Conservation (phyloP, 495 filamentous ascomycete genomes). For the Thozetella sp. region DNA sequence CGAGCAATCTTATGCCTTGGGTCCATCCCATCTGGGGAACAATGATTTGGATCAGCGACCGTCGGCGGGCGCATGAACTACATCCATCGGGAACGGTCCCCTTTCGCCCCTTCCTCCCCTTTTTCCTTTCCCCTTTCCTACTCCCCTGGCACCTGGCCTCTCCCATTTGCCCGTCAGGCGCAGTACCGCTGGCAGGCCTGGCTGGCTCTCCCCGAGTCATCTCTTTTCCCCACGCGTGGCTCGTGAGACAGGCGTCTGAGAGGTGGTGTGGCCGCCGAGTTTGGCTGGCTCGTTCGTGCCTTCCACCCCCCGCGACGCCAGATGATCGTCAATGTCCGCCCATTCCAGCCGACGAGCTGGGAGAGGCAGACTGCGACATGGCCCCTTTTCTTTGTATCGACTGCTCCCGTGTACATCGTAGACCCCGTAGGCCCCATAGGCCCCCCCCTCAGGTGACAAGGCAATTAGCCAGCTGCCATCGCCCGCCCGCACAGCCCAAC, state of each 20-base stretch:
- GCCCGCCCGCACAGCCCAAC: no score
- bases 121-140: conserved; percentile 17
- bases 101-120: not conserved
- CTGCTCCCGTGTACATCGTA: no score
- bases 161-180: conserved; percentile 30
- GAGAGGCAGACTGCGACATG: not conserved
- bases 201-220: conserved; percentile 1
- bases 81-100: conserved; percentile 7
- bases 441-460: no score
- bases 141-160: conserved; percentile 35
- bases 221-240: no score
- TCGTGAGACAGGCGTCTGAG: no score
- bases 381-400: not conserved
- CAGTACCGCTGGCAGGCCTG: conserved; percentile 22
- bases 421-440: no score
- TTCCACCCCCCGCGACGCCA: not conserved
- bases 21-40: not conserved
- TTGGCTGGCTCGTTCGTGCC: no score
- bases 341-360: not conserved
- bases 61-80: not conserved
- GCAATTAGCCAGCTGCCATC: no score
- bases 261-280: no score
- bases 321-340: not conserved
- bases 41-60: not conserved
- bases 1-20: not conserved